A percentile compares a stretch with the other conserved stretches of the same genome.
Evolutionary conservation across 2,329 filamentous ascomycete genomes (phyloP).

Genomic region (Lecanicillium sp.): DNA sequence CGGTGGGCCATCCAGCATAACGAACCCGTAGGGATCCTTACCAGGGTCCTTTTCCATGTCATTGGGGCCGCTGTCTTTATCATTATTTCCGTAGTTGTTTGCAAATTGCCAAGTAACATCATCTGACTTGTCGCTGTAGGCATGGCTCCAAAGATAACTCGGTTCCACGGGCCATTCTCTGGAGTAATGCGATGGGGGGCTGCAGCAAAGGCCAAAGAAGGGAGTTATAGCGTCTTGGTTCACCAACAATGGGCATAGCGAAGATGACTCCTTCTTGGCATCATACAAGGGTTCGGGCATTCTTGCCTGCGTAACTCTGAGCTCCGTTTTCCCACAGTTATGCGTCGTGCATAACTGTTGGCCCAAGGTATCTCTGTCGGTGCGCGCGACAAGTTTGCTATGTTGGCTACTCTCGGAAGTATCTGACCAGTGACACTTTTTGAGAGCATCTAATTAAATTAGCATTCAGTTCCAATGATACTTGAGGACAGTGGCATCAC

Average conservation of each 20-base stretch:
- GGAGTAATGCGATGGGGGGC: neutral
- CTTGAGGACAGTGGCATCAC: no score
- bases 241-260: no score
- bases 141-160: neutral
- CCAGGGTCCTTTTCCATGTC: conserved; percentile 14
- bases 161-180: neutral
- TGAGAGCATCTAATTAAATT: neutral
- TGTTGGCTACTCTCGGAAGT: no score
- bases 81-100: conserved; percentile 17
- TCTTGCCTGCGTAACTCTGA: no score
- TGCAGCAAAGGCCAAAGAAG: neutral
- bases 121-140: neutral
- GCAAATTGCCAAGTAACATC: neutral
- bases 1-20: conserved; percentile 25
- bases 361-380: no score
- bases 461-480: no score
- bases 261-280: no score
- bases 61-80: conserved; percentile 17
- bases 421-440: neutral
- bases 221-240: conserved; percentile 16
- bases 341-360: no score
- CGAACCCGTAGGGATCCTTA: conserved; percentile 25
- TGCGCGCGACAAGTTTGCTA: no score
- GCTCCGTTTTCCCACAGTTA: no score
- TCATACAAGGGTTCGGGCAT: no score